phyloP scores from a whole-genome alignment of 2,329 filamentous ascomycete genomes.

The Calonectria honghensis region DNA sequence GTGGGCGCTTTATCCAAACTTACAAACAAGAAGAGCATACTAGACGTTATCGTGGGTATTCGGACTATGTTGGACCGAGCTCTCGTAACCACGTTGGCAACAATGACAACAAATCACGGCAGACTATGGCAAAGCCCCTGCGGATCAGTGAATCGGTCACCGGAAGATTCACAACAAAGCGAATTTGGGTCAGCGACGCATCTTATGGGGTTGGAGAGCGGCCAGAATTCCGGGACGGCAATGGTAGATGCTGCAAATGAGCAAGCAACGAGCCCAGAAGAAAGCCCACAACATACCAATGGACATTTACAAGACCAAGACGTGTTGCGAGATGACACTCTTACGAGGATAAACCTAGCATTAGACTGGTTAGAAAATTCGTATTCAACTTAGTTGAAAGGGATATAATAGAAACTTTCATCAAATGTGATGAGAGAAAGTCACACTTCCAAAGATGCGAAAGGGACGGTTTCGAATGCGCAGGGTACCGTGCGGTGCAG shows the following conservation, averaged over 20 bases:
- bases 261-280: background rate
- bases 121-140: background rate
- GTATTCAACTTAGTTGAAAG: background rate
- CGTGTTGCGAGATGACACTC: background rate
- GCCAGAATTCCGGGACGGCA: background rate
- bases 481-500: background rate
- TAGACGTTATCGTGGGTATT: slow-evolving; percentile 13
- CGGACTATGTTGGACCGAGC: slow-evolving; percentile 15
- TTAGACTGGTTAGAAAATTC: background rate
- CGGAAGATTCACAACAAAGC: background rate
- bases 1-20: slow-evolving; percentile 5
- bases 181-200: background rate
- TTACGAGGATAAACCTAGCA: slow-evolving; percentile 16
- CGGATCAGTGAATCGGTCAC: background rate
- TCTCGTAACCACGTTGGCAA: slow-evolving; percentile 13
- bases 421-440: slow-evolving; percentile 6
- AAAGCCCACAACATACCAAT: background rate
- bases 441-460: background rate
- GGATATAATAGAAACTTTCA: background rate
- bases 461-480: background rate
- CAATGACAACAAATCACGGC: background rate
- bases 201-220: background rate
- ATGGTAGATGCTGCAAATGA: background rate
- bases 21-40: slow-evolving; percentile 10
- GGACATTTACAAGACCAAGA: background rate